Evolutionary conservation across 2,329 filamentous ascomycete species (phyloP), one percentile per base, ranked within the genome.

Genomic region (Penicillium expansum): DNA sequence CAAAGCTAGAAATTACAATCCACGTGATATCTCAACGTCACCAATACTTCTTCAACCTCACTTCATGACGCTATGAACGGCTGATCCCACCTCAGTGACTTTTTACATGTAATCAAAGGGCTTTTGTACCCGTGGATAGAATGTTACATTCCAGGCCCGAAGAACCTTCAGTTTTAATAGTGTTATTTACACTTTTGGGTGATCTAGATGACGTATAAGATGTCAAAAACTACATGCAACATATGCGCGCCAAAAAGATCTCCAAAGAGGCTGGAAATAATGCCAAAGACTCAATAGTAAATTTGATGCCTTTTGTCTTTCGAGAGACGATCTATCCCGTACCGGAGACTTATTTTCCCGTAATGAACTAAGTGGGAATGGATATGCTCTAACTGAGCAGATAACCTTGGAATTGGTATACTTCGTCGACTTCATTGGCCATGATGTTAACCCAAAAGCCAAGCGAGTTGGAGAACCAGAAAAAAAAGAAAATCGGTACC

Each of bases 401-500:
- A 20, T 32, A 30, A 37, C 16, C 33, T 37, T n/a, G 33, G 33
- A 37, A 20, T 30, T 5, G 4, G 29, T 47, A 24, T 42, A 50
- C 48, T 32, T 20, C 33, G 13, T n/a, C 30, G 10, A 48, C 2
- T 14, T 39, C 13, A 24, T 53, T 53, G 41, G 41, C 14, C 13
- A 24, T 4, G 3, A 6, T 18, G 20, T 41, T 24, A 22, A 39
- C 29, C 38, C 32, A 27, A 42, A 53, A 16, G 11, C 16, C 18
- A 41, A 41, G n/a, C 30, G 20, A 35, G 32, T 38, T 22, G 16
- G 24, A 42, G 33, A 22, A 29, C 42, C 2, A 20, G 18, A n/a
- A 24, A 49, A 24, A 27, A 18, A 20, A 24, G 14, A 50, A 49
- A 51, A 55, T 51, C 38, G 38, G 52, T 55, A 55, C 45, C 52